Conservation (phyloP, 2,329 filamentous ascomycete species). For the Xylariaceae sp. region DNA sequence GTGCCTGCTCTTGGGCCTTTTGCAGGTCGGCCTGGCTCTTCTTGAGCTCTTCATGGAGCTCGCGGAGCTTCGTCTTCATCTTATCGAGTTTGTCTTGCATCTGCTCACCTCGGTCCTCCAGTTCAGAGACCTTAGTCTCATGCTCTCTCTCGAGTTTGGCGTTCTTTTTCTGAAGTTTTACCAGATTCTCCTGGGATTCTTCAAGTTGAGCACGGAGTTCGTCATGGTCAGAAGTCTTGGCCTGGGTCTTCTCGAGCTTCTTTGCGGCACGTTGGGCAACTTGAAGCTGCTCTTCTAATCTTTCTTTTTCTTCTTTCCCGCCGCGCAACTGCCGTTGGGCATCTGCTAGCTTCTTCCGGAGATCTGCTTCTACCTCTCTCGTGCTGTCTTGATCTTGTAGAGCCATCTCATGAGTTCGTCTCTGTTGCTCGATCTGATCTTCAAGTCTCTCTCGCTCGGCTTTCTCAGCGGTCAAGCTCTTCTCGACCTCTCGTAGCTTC, state of each 20-base stretch:
- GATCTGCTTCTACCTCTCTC: constrained; percentile 29
- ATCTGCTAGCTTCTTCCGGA: constrained; percentile 32
- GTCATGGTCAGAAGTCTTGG: constrained; percentile 18
- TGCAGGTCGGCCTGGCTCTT: constrained; percentile 48
- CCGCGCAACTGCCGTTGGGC: constrained; percentile 28
- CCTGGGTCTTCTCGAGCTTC: constrained; percentile 26
- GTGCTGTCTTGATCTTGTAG: constrained; percentile 30
- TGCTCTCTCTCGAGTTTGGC: constrained; percentile 43
- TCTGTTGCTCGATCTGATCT: constrained; percentile 32
- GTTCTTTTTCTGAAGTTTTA: constrained; percentile 41
- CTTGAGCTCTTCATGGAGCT: constrained; percentile 70
- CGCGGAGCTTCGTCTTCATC: constrained; percentile 65
- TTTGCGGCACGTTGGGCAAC: constrained; percentile 27
- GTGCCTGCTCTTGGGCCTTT: constrained; percentile 33
- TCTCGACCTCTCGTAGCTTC: constrained; percentile 35
- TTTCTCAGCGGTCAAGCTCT: constrained; percentile 29
- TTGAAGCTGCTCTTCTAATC: constrained; percentile 33
- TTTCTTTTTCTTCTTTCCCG: constrained; percentile 31
- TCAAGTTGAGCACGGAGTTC: constrained; percentile 31
- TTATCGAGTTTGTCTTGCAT: constrained; percentile 69
- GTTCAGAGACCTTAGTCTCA: constrained; percentile 56
- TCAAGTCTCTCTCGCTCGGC: constrained; percentile 30
- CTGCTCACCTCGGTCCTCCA: constrained; percentile 57
- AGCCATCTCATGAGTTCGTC: constrained; percentile 26
- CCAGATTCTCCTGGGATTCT: constrained; percentile 29